These are phyloP conservation scores for Talaromyces islandicus DNA, from an alignment of 2,329 filamentous ascomycete species.

Conservation along the genomic window DNA sequence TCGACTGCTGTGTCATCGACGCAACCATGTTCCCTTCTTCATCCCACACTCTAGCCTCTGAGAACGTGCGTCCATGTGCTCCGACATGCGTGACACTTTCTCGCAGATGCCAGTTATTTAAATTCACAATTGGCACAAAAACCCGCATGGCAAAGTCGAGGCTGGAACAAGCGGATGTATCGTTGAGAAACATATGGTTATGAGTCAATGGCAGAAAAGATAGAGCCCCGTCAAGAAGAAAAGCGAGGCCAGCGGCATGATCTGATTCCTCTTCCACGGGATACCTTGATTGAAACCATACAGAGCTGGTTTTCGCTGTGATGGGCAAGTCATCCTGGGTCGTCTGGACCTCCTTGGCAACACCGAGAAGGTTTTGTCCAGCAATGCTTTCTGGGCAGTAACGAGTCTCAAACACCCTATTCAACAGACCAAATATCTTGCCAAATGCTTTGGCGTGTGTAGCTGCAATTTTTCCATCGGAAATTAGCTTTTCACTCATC, in stretches of 20 bases:
- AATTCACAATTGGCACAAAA: constrained; percentile 32
- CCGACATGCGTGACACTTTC: constrained; percentile 37
- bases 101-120: constrained; percentile 39
- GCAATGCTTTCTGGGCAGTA: constrained; percentile 37
- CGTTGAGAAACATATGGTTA: constrained; percentile 39
- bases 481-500: constrained; percentile 13
- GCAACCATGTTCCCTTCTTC: constrained; percentile 40
- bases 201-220: constrained; percentile 42
- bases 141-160: constrained; percentile 47
- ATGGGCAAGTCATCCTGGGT: constrained; percentile 34
- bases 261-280: constrained; percentile 21
- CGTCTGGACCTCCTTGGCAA: constrained; percentile 28
- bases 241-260: constrained; percentile 35
- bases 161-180: constrained; percentile 39
- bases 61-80: constrained; percentile 39
- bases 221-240: constrained; percentile 41
- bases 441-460: constrained; percentile 17
- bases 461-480: constrained; percentile 19
- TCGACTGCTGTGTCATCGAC: constrained; percentile 43
- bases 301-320: constrained; percentile 33
- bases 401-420: constrained; percentile 29
- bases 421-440: constrained; percentile 24
- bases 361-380: constrained; percentile 40
- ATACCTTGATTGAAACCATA: constrained; percentile 34
- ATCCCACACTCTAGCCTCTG: constrained; percentile 42